Evolutionary conservation across 495 filamentous ascomycete species (phyloP).

Genomic region (Penicillium ucsense): DNA sequence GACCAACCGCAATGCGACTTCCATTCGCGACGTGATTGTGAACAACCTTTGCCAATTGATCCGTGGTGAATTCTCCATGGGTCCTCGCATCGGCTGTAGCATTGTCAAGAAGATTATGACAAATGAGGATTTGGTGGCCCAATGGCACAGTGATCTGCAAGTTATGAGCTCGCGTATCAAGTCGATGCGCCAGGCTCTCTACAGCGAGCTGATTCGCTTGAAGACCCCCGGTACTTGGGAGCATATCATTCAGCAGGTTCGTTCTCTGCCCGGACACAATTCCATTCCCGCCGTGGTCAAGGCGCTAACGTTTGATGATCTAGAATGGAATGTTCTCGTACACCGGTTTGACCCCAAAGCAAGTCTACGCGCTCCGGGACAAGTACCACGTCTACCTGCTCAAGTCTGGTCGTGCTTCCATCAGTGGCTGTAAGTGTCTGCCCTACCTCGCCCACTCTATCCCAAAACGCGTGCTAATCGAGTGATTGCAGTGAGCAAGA

Average conservation of each 20-base stretch:
- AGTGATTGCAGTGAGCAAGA: constrained; percentile 38
- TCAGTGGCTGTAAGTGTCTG: constrained; percentile 35
- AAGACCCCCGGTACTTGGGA: constrained; percentile 42
- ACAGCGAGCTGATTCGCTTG: constrained; percentile 31
- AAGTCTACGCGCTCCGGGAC: constrained; percentile 36
- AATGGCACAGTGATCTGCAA: constrained; percentile 41
- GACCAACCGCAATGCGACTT: constrained; percentile 18
- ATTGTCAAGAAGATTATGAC: constrained; percentile 42
- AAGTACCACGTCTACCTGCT: constrained; percentile 42
- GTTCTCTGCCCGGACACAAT: neutral
- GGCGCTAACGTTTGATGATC: constrained; percentile 2
- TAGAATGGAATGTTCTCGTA: constrained; percentile 47
- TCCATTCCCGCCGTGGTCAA: neutral
- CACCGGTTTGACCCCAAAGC: constrained; percentile 36
- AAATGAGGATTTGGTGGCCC: constrained; percentile 25
- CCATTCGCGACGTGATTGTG: constrained; percentile 29
- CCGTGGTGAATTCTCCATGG: constrained; percentile 41
- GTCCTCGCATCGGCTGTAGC: constrained; percentile 37
- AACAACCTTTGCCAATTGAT: constrained; percentile 37
- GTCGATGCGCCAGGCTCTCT: constrained; percentile 36
- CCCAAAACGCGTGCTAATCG: neutral
- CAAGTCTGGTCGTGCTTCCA: constrained; percentile 38
- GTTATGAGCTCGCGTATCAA: constrained; percentile 45
- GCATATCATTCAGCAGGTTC: constrained; percentile 39
- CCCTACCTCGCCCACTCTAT: neutral